Percentiles rank a stretch among this genome's conserved stretches.
These are phyloP conservation scores for Apiospora phragmitis DNA, from an alignment of 2,329 filamentous ascomycete species.

Conservation along the genomic window DNA sequence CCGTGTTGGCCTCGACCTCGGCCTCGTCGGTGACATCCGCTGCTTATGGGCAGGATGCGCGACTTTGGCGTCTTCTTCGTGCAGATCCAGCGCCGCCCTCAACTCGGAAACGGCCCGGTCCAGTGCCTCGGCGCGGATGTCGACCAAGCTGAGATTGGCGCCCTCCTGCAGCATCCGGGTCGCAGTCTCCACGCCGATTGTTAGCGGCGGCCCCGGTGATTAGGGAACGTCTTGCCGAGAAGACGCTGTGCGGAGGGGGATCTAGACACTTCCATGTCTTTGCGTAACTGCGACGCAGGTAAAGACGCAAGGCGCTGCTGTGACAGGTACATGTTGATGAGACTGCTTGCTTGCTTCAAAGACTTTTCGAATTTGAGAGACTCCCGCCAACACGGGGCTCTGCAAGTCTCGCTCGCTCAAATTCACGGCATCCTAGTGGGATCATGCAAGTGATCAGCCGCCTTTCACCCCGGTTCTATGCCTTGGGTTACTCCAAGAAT, in stretches of 20 bases:
- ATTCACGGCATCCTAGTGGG: not conserved
- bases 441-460: not conserved
- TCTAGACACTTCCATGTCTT: not conserved
- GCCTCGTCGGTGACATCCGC: constrained; percentile 35
- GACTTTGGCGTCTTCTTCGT: constrained; percentile 22
- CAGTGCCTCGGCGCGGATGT: constrained; percentile 27
- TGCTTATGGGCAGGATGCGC: constrained; percentile 31
- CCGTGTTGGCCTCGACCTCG: constrained; percentile 24
- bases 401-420: not conserved
- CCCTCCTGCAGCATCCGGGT: constrained; percentile 35
- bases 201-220: not conserved
- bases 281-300: not conserved
- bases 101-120: constrained; percentile 1
- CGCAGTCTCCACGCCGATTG: constrained; percentile 16
- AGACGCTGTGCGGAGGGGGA: not conserved
- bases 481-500: not conserved
- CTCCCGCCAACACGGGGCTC: not conserved
- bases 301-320: too few relatives aligned
- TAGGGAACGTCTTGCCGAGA: not conserved
- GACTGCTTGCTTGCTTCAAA: not conserved
- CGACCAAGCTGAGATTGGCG: constrained; percentile 36
- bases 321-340: not conserved
- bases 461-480: not conserved
- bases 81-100: not conserved
- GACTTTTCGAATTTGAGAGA: not conserved